Conservation (phyloP, 768 basidiomycete species). For the Tremella mesenterica region DNA sequence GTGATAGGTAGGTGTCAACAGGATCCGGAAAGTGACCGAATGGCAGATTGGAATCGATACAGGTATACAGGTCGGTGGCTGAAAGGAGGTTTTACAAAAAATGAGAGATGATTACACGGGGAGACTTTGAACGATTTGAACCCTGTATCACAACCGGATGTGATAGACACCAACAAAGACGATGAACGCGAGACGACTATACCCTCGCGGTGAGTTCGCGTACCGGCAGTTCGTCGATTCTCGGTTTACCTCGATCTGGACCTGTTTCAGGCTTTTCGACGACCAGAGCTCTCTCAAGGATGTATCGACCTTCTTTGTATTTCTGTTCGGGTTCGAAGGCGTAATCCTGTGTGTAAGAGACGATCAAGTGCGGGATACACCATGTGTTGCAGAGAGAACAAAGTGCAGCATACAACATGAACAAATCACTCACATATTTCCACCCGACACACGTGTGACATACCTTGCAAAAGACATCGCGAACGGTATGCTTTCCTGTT, state of each 20-base stretch:
- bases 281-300: constrained; percentile 64
- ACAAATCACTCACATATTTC: constrained; percentile 77
- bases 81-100: too few relatives aligned
- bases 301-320: constrained; percentile 98
- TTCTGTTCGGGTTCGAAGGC: constrained; percentile 84
- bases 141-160: too few relatives aligned
- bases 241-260: constrained; percentile 11
- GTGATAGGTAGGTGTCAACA: too few relatives aligned
- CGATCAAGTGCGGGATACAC: too few relatives aligned
- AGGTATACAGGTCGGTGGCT: too few relatives aligned
- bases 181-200: background rate
- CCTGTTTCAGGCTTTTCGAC: constrained; percentile 26
- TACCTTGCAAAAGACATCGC: constrained; percentile 89
- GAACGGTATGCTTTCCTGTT: constrained; percentile 89
- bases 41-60: too few relatives aligned
- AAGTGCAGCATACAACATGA: background rate
- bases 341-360: constrained; percentile 60
- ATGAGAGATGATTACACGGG: too few relatives aligned
- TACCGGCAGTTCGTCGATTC: constrained; percentile 27
- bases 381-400: constrained; percentile 5
- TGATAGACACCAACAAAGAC: too few relatives aligned
- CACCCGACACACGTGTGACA: constrained; percentile 81
- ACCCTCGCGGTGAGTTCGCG: constrained; percentile 18
- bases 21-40: too few relatives aligned
- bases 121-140: too few relatives aligned